Evolutionary conservation across 352 stramenopile genomes (phyloP), one percentile per base, ranked within the genome.

Genomic region (Stramenopiles sp.): DNA sequence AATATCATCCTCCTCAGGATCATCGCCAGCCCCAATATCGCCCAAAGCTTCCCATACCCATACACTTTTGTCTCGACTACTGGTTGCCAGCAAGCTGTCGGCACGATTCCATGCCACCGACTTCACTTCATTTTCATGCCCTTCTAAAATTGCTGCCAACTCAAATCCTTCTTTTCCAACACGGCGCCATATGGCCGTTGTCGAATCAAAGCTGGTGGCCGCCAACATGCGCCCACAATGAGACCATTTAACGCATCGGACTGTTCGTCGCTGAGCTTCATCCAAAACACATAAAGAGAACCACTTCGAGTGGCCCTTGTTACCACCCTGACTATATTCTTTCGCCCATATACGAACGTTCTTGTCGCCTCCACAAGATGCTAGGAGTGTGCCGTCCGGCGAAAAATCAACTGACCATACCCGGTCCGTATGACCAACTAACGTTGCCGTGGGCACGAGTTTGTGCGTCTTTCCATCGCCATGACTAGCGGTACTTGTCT

Each of bases 71-170:
- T 99, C 95, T n/a, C 95, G 89, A 75, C 94, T 95, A 86, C 95
- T 98, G 4, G 93, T 98, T n/a, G 96, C 96, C 31, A 99, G 84
- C 67, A 97, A 91, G 29, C 89, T 87, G 0, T 93, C 95, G 7
- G 92, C 96, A 0, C 88, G 85, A 84, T 94, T 98, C 94, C 94
- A 99, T 30, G 90, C 87, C 22, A 98, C 89, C 85, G 89, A 93
- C 85, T 99, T 99, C 32, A 98, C 93, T 89, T 99, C 96, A 86
- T 94, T 98, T 82, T 99, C 95, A 86, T 99, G 95, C 75, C 96
- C 96, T 87, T 99, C 95, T 0, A 99, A 88, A 83, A 93, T 95
- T 44, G 95, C 93, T 30, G 97, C 92, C 71, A 94, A 90, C 85
- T 98, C 93, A 88, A 95, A 98, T 81, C 86, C 89, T 75, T 85